Base-by-base conservation (phyloP, 164 flowering plant species). In the Vitis rupestris region DNA sequence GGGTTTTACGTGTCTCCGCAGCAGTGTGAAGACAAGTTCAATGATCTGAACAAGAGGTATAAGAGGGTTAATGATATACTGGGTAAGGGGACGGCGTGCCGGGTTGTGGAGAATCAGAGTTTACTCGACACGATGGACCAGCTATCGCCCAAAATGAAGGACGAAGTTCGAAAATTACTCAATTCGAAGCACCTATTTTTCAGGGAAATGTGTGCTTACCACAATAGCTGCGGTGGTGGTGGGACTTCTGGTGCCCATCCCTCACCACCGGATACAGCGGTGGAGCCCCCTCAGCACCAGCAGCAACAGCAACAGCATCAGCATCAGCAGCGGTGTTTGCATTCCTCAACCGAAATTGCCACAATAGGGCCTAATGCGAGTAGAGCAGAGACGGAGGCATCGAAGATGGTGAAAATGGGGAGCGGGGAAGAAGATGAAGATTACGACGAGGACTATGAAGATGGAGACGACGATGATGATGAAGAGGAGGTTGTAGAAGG, bases 151-250 rank as follows among this genome's bases (percentile, higher is more conserved):
- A 90, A 91, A 66, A 75, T 82, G 85, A 95, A 95, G 84, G 97
- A 93, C 10, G 99, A 95, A 60, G 99, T 78, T 3, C 74, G 84
- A 66, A 95, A 95, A 70, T 68, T 95, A 63, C 81, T 95, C 31
- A 95, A 93, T 80, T 95, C 98, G 0, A 95, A 95, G 82, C 99
- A 95, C 59, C 75, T 95, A 47, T 95, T 93, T 70, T 95, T 91
- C 81, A 82, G 91, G 55, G 99, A 95, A 75, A 93, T 95, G 99
- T 95, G 99, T 63, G 98, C 97, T 66, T 93, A 95, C 66, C 99
- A 95, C 76, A 95, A 80, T 65, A 90, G 88, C 63, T 87, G 95
- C 51, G 84, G 85, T 7, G 69, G 65, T 4, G 77, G 65, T 1
- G 70, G 66, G 3, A 77, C 58, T 17, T 61, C 48, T 2, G 79